Base-by-base conservation (phyloP, 805 yeast genomes). In the Metschnikowia corniflorae region DNA sequence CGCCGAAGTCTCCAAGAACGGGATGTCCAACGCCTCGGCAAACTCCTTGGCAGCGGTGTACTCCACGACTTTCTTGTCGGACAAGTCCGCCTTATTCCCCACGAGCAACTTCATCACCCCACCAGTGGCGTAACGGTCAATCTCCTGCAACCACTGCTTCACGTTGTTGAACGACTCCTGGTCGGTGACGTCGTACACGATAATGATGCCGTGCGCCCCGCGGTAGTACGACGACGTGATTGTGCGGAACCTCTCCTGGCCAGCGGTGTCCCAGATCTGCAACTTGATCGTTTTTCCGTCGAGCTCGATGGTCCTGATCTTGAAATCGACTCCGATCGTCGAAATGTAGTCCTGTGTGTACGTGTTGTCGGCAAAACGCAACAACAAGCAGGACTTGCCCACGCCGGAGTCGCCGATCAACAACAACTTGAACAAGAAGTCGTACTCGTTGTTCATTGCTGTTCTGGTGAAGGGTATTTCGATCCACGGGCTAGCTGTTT, bases 261-360 rank as follows among this genome's bases (percentile, higher is more conserved):
- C 98, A 9, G 97, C 98, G 39, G 98, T 93, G 61, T 93, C 98
- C 98, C 98, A 93, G 59, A 93, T 91, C 70, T 93, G 98, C 58
- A 93, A 77, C 69, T 93, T 93, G 61, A 93, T 93, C 37, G 95
- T 86, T 72, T 93, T 93, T 49, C 97, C 97, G 54, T 93, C 97
- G 43, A 93, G 73, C 60, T 93, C 97, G 38, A 85, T 83, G 33
- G 93, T 85, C 70, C 88, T 80, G 60, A 84, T 84, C 60, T 78
- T 78, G 73, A 93, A 93, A 63, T 93, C 98, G 36, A 93, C 97
- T 40, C 98, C 98, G 60, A 93, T 93, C 30, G 98, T 93, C 39
- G 96, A 86, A 57, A 93, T 89, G 68, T 91, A 93, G 54, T 93
- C 96, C 54, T 89, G 95, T 29, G 96, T 88, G 70, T 88, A 91